Evolutionary conservation across 148 eudicot genomes (phyloP).

Genomic region (Selenicereus undatus): DNA sequence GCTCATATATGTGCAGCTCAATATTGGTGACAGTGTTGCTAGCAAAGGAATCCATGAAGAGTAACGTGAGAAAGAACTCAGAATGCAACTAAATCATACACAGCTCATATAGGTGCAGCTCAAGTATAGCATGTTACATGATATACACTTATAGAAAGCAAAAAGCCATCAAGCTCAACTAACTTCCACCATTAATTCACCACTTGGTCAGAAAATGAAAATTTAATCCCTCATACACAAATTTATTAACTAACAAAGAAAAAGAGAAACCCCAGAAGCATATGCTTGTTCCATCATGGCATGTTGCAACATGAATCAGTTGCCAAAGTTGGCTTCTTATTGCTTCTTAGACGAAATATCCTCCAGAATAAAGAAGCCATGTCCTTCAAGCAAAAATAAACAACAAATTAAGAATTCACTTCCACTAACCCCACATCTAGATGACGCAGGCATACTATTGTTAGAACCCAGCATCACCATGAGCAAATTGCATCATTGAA

Average conservation of each 20-base stretch:
- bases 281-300: neutral
- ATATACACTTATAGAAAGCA: neutral
- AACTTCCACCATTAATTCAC: neutral
- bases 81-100: too few species aligned
- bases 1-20: too few species aligned
- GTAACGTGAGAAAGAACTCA: too few species aligned
- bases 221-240: neutral
- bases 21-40: too few species aligned
- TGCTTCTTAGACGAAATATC: neutral
- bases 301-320: neutral
- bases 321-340: neutral
- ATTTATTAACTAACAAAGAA: neutral
- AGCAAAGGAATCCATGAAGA: too few species aligned
- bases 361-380: neutral
- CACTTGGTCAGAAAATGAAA: too few species aligned
- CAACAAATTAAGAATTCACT: neutral
- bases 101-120: too few species aligned
- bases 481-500: too few species aligned
- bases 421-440: neutral
- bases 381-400: neutral
- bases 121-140: neutral
- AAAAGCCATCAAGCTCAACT: neutral
- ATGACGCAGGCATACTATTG: neutral
- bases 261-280: neutral
- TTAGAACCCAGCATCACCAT: neutral